A percentile compares a stretch with the other conserved stretches of the same genome.
phyloP scores from a whole-genome alignment of 73 alveolate genomes.

The Stentor roeselii region DNA sequence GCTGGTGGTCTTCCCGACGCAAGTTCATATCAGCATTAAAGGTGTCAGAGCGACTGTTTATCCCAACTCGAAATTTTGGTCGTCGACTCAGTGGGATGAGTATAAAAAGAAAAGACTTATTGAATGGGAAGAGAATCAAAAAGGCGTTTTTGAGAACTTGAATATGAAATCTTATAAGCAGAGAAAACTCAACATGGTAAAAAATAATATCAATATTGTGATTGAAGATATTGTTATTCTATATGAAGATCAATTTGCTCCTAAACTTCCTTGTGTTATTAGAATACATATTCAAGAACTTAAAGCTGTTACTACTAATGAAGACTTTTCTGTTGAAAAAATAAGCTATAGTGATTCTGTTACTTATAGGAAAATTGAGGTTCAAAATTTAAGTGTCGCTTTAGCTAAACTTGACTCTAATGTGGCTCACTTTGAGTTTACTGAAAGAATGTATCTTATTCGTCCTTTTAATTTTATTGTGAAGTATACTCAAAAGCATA shows the following conservation, averaged over 20 bases:
- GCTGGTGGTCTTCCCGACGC: background rate
- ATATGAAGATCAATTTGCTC: background rate
- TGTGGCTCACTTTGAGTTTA: background rate
- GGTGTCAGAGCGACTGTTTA: background rate
- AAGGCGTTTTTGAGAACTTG: background rate
- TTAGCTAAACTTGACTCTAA: background rate
- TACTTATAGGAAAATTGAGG: slow-evolving; percentile 12
- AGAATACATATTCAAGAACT: background rate
- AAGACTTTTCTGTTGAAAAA: background rate
- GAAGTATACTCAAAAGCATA: background rate
- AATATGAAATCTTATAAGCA: background rate
- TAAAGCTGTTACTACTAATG: background rate
- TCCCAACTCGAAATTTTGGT: background rate
- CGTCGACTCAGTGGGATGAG: background rate
- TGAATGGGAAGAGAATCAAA: slow-evolving; percentile 9
- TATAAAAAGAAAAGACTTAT: background rate
- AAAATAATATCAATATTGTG: background rate
- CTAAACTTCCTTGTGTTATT: background rate
- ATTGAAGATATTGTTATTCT: background rate
- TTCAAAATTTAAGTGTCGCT: background rate
- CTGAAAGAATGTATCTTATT: background rate
- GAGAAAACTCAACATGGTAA: background rate
- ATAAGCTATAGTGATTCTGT: background rate
- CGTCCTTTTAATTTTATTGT: background rate
- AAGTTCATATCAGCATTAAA: background rate